Percentiles rank a stretch among this genome's conserved stretches.
Evolutionary conservation across 441 rosid species (phyloP).

Genomic region (Gossypium lobatum): DNA sequence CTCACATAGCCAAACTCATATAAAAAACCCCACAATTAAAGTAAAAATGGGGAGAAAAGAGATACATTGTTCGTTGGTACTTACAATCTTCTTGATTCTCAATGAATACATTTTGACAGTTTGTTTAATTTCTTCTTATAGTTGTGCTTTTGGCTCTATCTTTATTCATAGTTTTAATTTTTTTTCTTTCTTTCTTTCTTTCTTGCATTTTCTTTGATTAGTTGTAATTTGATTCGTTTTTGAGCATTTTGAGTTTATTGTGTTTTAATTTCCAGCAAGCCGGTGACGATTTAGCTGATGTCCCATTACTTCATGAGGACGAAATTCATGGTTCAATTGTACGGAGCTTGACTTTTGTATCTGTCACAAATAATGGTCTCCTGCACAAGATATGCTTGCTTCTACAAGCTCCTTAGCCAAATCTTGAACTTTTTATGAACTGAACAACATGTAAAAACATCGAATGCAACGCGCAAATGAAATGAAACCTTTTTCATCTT

Average conservation of each 20-base stretch:
- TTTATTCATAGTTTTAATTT: background rate
- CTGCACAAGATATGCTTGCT: constrained; percentile 46
- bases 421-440: constrained; percentile 5
- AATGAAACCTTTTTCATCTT: background rate
- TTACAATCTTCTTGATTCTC: background rate
- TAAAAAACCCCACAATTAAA: too few relatives aligned
- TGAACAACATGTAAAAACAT: constrained; percentile 3
- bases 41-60: too few relatives aligned
- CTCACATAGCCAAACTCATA: too few relatives aligned
- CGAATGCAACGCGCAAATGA: background rate
- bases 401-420: constrained; percentile 10
- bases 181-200: background rate
- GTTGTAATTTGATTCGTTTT: background rate
- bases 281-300: constrained; percentile 33
- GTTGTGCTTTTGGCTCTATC: background rate
- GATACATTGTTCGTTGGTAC: background rate
- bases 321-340: constrained; percentile 30
- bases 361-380: constrained; percentile 45
- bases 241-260: constrained; percentile 8
- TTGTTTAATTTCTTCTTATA: background rate
- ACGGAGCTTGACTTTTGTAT: constrained; percentile 39
- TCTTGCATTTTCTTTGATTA: background rate
- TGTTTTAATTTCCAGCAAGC: constrained; percentile 32
- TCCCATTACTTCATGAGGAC: constrained; percentile 35
- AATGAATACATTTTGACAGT: background rate